Conservation (phyloP, 2,329 filamentous ascomycete genomes). For the Xylariomycetidae sp. region DNA sequence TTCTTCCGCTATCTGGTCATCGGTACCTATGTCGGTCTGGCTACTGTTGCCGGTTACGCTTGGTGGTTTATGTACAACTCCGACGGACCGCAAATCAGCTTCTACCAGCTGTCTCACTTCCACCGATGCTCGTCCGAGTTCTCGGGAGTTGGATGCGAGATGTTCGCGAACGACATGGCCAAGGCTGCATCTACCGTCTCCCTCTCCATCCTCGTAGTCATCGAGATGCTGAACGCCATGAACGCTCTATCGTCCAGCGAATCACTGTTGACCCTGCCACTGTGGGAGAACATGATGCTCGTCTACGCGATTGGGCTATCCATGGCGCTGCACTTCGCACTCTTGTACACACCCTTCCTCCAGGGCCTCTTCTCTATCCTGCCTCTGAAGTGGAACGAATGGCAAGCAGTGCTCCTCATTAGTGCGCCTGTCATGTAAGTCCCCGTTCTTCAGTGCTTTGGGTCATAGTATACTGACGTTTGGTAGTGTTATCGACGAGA, state of each 20-base stretch:
- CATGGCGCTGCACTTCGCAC: constrained; percentile 90
- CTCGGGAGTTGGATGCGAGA: constrained; percentile 82
- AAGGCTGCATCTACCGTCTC: constrained; percentile 91
- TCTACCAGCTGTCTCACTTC: constrained; percentile 87
- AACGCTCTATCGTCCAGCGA: constrained; percentile 95
- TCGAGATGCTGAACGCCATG: constrained; percentile 99
- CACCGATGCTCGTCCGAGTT: constrained; percentile 85
- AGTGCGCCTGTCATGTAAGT: constrained; percentile 90
- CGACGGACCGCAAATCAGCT: constrained; percentile 82
- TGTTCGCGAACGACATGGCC: constrained; percentile 82
- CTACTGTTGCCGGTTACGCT: constrained; percentile 95
- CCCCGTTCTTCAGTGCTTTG: too few species aligned
- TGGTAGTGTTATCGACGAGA: constrained; percentile 70
- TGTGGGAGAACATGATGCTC: constrained; percentile 99
- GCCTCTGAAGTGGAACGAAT: constrained; percentile 78
- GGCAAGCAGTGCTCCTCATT: constrained; percentile 84
- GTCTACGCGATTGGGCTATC: constrained; percentile 90
- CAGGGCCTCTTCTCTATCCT: constrained; percentile 87
- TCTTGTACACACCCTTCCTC: constrained; percentile 86
- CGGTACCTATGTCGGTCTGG: constrained; percentile 87
- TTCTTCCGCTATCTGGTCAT: constrained; percentile 98
- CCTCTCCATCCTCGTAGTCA: constrained; percentile 86
- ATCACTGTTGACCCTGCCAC: constrained; percentile 81
- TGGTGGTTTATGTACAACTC: constrained; percentile 99
- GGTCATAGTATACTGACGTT: constrained; percentile 17